Base-by-base conservation (phyloP, 345 rosid species). In the Iberis pinnata region DNA sequence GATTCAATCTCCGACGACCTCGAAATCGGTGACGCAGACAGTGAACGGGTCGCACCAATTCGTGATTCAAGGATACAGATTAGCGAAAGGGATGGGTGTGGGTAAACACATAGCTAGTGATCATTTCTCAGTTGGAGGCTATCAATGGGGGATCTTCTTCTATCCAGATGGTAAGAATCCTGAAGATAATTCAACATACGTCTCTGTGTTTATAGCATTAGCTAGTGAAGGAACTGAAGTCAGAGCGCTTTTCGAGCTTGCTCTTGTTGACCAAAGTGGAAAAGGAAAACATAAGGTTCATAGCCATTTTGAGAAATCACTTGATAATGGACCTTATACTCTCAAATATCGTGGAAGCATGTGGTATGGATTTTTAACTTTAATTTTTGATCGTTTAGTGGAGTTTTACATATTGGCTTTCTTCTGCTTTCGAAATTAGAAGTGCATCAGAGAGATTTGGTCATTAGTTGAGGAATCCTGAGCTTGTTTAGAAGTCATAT, bases 111-210 rank as follows among this genome's bases (percentile, higher is more conserved):
- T 78, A n/a, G 78, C 86, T 0, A 80, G 87, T 0, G 87, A 80
- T 8, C 76, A 78, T 12, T 84, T 84, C 53, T 18, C 57, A 45
- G 77, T 85, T 0, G 95, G 89, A 37, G 95, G 89, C 1, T 78
- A 77, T 49, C 77, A 76, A 3, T 82, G 95, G 95, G 95, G 87
- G 13, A 57, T 85, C 60, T 85, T 78, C 31, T 85, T 85, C 48
- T 85, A 85, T 51, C 89, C 89, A 5, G 95, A 85, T 57, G 95
- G 95, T 1, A 85, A 85, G 66, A 82, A 84, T 65, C 62, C 68
- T 0, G 89, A 85, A 68, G 89, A 85, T 60, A 78, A 80, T 42
- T 65, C 83, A 2, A 39, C 65, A 0, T 75, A 80, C 42, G 84
- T 85, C 7, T 82, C 89, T 36, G 63, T 82, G 3, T 85, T 85